These are phyloP conservation scores for Hypoxylon trugodes DNA, from an alignment of 495 filamentous ascomycete species.

Conservation along the genomic window DNA sequence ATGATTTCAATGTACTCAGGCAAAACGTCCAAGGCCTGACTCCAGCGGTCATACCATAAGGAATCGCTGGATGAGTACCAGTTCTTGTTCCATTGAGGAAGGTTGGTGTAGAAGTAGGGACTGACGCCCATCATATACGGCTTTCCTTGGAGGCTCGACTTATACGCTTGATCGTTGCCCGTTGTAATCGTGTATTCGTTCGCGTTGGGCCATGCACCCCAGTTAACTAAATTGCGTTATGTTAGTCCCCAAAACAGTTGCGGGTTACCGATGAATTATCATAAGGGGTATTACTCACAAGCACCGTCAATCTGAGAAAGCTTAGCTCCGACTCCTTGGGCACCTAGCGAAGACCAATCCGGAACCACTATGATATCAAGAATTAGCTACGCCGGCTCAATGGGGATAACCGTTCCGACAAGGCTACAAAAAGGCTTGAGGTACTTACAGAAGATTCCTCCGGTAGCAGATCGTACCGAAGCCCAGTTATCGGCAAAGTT, in stretches of 20 bases:
- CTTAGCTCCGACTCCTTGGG: conserved; percentile 55
- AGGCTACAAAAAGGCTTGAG: neutral
- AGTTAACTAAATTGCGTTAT: conserved; percentile 56
- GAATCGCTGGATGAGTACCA: conserved; percentile 77
- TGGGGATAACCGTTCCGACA: neutral
- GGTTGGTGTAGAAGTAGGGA: conserved; percentile 77
- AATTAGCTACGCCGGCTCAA: neutral
- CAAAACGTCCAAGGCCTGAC: conserved; percentile 67
- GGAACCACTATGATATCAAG: conserved; percentile 56
- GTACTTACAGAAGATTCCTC: conserved; percentile 55
- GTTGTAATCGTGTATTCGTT: conserved; percentile 63
- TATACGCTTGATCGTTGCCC: conserved; percentile 63
- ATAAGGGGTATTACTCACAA: conserved; percentile 47
- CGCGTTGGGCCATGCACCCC: conserved; percentile 76
- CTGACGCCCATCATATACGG: conserved; percentile 83
- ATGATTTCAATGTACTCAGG: conserved; percentile 72
- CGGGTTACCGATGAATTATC: neutral
- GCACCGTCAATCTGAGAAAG: conserved; percentile 65
- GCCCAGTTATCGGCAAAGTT: conserved; percentile 65
- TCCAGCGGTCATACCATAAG: conserved; percentile 79
- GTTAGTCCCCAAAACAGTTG: conserved; percentile 10
- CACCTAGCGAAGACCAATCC: conserved; percentile 68
- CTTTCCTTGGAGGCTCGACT: conserved; percentile 59
- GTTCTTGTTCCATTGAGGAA: conserved; percentile 75
- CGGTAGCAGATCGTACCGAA: conserved; percentile 59